Conservation (phyloP, 2,329 filamentous ascomycete species). For the Penicillium olsonii region DNA sequence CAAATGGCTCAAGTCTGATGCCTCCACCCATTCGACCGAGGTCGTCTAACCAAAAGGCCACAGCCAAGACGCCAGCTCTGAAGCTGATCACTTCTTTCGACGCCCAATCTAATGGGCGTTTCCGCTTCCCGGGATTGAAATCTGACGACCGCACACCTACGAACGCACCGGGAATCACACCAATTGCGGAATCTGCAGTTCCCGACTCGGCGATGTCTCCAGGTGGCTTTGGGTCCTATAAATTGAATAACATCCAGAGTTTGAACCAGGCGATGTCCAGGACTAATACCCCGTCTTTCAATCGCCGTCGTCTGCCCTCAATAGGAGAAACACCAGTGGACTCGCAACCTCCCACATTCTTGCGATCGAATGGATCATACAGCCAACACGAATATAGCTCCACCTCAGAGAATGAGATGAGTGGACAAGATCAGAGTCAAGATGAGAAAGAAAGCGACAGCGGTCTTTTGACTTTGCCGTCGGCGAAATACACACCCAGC, state of each 20-base stretch:
- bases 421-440: conserved; percentile 30
- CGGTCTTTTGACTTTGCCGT: conserved; percentile 43
- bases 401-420: conserved; percentile 45
- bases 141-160: conserved; percentile 69
- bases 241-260: conserved; percentile 60
- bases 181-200: conserved; percentile 77
- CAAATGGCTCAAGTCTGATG: conserved; percentile 22
- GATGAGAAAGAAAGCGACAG: conserved; percentile 34
- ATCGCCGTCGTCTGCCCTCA: conserved; percentile 69
- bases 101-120: conserved; percentile 49
- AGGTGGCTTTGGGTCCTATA: conserved; percentile 62
- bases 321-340: conserved; percentile 70
- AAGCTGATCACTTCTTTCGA: conserved; percentile 92
- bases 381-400: conserved; percentile 51
- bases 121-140: conserved; percentile 62
- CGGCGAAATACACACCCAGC: conserved; percentile 48
- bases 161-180: conserved; percentile 75
- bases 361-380: conserved; percentile 43
- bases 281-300: conserved; percentile 62
- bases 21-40: conserved; percentile 26
- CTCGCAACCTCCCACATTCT: conserved; percentile 46
- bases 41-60: conserved; percentile 56
- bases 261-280: conserved; percentile 69
- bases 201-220: conserved; percentile 65
- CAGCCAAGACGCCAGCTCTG: conserved; percentile 78